A percentile compares a stretch with the other conserved stretches of the same genome.
These are phyloP conservation scores for Cystobasidium slooffiae DNA, from an alignment of 1,284 basidiomycete genomes.

Conservation along the genomic window DNA sequence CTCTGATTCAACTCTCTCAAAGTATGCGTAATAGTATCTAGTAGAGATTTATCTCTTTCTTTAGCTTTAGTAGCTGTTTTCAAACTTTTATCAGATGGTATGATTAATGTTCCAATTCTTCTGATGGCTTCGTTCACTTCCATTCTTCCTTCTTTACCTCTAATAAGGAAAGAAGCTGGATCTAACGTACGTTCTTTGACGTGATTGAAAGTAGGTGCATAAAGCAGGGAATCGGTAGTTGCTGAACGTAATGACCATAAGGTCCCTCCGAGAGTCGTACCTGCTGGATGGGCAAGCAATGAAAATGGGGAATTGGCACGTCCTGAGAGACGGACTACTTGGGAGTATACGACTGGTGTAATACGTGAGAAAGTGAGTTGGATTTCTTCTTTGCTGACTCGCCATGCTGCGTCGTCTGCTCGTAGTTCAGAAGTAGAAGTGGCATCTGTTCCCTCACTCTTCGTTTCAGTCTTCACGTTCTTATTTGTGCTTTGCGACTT, in stretches of 20 bases:
- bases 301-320: conserved; percentile 60
- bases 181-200: conserved; percentile 95
- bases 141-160: conserved; percentile 60
- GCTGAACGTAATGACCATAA: conserved; percentile 99
- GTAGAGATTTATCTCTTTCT: conserved; percentile 84
- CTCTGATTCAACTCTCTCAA: conserved; percentile 66
- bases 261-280: conserved; percentile 93
- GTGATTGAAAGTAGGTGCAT: conserved; percentile 96
- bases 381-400: conserved; percentile 81
- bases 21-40: conserved; percentile 56
- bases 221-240: conserved; percentile 84
- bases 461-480: neutral
- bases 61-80: conserved; percentile 84
- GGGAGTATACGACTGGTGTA: conserved; percentile 90
- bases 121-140: conserved; percentile 70
- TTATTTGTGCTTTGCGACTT: neutral
- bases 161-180: conserved; percentile 78
- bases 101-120: conserved; percentile 88
- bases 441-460: neutral
- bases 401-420: conserved; percentile 57
- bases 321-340: conserved; percentile 94
- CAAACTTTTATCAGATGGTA: conserved; percentile 82
- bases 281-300: conserved; percentile 93
- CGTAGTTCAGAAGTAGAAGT: neutral
- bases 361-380: conserved; percentile 91